A percentile compares a stretch with the other conserved stretches of the same genome.
Conservation (phyloP, 768 basidiomycete genomes). For the Boletus fagicola region DNA sequence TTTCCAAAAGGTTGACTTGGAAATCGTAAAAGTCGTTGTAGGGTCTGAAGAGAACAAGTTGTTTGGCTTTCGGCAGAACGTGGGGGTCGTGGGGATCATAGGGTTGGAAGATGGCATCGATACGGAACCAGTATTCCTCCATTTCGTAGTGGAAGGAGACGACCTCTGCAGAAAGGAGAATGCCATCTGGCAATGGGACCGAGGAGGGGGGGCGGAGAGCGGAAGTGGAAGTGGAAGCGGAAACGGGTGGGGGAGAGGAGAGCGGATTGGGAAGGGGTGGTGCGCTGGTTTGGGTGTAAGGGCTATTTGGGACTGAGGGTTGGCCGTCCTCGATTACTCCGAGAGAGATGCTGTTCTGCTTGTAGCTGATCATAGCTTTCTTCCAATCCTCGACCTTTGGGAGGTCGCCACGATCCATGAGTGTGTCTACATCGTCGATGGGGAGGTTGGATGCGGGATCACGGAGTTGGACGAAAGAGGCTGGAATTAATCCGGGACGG, state of each 20-base stretch:
- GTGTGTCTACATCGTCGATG: constrained; percentile 66
- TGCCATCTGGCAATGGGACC: constrained; percentile 70
- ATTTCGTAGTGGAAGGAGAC: constrained; percentile 97
- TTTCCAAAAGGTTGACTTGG: constrained; percentile 83
- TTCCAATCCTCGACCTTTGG: constrained; percentile 99
- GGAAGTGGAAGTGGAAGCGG: constrained; percentile 10
- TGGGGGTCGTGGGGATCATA: constrained; percentile 59
- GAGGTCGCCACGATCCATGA: constrained; percentile 85
- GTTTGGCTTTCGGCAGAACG: constrained; percentile 62
- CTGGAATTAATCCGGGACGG: constrained; percentile 94
- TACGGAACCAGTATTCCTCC: constrained; percentile 96
- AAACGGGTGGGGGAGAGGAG: constrained; percentile 7
- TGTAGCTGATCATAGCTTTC: constrained; percentile 90
- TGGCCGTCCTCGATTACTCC: constrained; percentile 78
- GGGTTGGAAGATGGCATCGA: constrained; percentile 87
- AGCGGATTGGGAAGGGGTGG: constrained; percentile 12
- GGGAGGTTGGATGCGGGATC: constrained; percentile 85
- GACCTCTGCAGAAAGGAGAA: constrained; percentile 83
- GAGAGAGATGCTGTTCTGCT: constrained; percentile 91
- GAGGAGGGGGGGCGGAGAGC: constrained; percentile 38
- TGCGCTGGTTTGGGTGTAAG: constrained; percentile 32
- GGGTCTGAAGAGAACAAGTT: constrained; percentile 86
- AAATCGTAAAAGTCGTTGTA: constrained; percentile 99
- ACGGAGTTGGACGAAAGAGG: constrained; percentile 94
- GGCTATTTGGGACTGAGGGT: constrained; percentile 43